Evolutionary conservation across 148 eudicot genomes (phyloP).

Genomic region (Cornus kousa): DNA sequence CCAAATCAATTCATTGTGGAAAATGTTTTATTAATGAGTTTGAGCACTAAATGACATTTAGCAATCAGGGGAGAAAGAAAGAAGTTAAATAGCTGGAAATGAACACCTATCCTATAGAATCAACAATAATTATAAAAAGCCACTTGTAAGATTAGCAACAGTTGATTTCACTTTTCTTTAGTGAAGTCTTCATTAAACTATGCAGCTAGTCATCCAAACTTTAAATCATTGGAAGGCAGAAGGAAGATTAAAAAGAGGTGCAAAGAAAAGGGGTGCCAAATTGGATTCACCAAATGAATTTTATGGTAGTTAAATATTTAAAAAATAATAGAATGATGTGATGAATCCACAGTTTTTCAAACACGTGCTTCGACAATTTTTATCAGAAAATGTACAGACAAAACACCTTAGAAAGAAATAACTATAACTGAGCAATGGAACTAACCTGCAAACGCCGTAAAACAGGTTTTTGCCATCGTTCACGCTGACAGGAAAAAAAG

Average conservation of each 20-base stretch:
- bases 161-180: neutral
- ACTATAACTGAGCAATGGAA: slow-evolving; percentile 9
- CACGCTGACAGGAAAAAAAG: slow-evolving; percentile 49
- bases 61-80: too few species aligned
- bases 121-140: neutral
- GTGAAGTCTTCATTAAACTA: neutral
- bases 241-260: neutral
- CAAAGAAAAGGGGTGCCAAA: neutral
- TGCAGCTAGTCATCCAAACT: neutral
- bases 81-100: too few species aligned
- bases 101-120: neutral
- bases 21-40: too few species aligned
- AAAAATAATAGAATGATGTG: neutral
- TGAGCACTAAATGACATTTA: too few species aligned
- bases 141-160: neutral
- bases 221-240: neutral
- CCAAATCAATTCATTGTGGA: neutral
- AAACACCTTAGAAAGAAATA: neutral
- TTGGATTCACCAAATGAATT: neutral
- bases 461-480: slow-evolving; percentile 84
- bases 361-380: neutral
- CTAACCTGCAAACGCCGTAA: slow-evolving; percentile 94
- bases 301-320: neutral
- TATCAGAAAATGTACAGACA: neutral
- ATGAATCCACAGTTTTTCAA: neutral